phyloP scores from a whole-genome alignment of 805 yeast genomes.

The Candida incommunis region DNA sequence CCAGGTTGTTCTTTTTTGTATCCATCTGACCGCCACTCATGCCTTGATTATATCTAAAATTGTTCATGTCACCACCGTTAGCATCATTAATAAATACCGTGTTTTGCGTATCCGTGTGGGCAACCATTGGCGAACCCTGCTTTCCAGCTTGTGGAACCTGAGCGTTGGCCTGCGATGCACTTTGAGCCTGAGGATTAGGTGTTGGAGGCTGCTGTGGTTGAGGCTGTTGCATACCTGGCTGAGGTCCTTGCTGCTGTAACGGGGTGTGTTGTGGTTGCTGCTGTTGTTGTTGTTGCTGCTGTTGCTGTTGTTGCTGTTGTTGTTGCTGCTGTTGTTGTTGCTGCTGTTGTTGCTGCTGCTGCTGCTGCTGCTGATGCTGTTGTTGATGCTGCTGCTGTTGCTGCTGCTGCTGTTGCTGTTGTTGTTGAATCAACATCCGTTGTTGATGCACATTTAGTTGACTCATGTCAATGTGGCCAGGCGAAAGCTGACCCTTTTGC shows the following conservation, averaged over 20 bases:
- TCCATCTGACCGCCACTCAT: not conserved
- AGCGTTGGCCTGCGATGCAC: not conserved
- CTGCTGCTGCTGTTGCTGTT: not conserved
- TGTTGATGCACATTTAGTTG: not conserved
- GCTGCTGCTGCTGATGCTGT: not conserved
- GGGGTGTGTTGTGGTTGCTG: not conserved
- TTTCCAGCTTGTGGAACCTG: not conserved
- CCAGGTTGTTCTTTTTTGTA: constrained; percentile 23
- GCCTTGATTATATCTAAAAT: not conserved
- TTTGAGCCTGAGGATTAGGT: not conserved
- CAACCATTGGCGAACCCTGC: not conserved
- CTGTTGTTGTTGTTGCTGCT: no score
- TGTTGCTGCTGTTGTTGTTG: not conserved
- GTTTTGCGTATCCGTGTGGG: not conserved
- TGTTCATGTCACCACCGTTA: not conserved
- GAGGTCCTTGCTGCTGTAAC: not conserved
- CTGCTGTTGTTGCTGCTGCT: not conserved
- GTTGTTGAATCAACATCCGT: constrained; percentile 1
- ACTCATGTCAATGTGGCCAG: not conserved
- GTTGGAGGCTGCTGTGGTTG: not conserved
- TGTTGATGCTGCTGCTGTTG: not conserved
- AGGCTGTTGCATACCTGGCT: not conserved
- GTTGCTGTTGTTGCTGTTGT: no score
- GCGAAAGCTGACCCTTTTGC: not conserved
- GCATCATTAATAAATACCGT: not conserved